These are phyloP conservation scores for Spathaspora sp. DNA, from an alignment of 805 yeast species.

Conservation along the genomic window DNA sequence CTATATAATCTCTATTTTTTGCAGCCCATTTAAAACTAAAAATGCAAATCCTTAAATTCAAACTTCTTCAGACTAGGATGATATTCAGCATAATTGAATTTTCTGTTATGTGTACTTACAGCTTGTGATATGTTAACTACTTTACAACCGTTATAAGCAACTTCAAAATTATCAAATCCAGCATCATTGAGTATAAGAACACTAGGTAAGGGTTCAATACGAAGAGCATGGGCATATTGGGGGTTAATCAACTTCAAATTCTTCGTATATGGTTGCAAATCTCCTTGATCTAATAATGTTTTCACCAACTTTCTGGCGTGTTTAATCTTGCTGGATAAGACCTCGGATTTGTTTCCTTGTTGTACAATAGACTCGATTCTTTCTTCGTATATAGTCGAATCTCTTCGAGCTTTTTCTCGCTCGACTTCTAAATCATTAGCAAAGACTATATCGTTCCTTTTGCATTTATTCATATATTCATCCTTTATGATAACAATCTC, in stretches of 20 bases:
- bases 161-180: conserved; percentile 65
- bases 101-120: conserved; percentile 30
- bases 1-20: not conserved
- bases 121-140: conserved; percentile 70
- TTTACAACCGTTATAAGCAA: conserved; percentile 79
- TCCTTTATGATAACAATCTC: conserved; percentile 77
- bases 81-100: conserved; percentile 69
- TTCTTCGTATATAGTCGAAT: conserved; percentile 12
- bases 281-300: conserved; percentile 84
- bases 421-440: conserved; percentile 31
- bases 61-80: conserved; percentile 51
- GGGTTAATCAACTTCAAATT: conserved; percentile 62
- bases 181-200: conserved; percentile 61
- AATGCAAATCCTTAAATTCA: conserved; percentile 14
- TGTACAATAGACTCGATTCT: conserved; percentile 8
- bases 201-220: conserved; percentile 78
- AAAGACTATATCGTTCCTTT: conserved; percentile 63
- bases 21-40: conserved; percentile 3
- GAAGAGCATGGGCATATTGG: conserved; percentile 64
- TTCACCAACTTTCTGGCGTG: conserved; percentile 72
- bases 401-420: conserved; percentile 14
- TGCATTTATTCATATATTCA: conserved; percentile 65
- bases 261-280: conserved; percentile 73
- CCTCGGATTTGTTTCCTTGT: conserved; percentile 10
- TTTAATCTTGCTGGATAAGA: conserved; percentile 41